These are phyloP conservation scores for Pichia sp. DNA, from an alignment of 1,139 yeast genomes.

Conservation along the genomic window DNA sequence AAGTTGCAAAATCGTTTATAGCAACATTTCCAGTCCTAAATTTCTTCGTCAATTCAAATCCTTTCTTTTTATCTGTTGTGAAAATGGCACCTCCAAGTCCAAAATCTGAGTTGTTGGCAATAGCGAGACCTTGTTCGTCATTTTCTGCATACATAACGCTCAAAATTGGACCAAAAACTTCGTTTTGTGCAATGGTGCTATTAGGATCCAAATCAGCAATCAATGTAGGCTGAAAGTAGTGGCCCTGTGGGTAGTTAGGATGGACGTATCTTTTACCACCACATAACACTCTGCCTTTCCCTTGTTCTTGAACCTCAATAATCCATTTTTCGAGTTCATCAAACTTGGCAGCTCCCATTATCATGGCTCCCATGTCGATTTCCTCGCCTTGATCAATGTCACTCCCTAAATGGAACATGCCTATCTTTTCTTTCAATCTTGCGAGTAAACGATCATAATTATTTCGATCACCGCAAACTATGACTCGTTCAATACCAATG, in stretches of 20 bases:
- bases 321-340: slow-evolving; percentile 61
- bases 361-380: slow-evolving; percentile 95
- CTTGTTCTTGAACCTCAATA: slow-evolving; percentile 67
- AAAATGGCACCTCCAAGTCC: slow-evolving; percentile 92
- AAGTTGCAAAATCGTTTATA: slow-evolving; percentile 94
- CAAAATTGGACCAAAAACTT: slow-evolving; percentile 89
- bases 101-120: slow-evolving; percentile 83
- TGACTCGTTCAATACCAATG: slow-evolving; percentile 92
- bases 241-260: slow-evolving; percentile 94
- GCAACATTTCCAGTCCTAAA: slow-evolving; percentile 88
- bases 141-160: slow-evolving; percentile 68
- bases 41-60: slow-evolving; percentile 59
- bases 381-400: slow-evolving; percentile 86
- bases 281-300: slow-evolving; percentile 63
- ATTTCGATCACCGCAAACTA: slow-evolving; percentile 49
- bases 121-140: slow-evolving; percentile 64
- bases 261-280: slow-evolving; percentile 82
- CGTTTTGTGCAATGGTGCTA: slow-evolving; percentile 81
- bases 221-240: slow-evolving; percentile 85
- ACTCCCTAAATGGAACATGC: slow-evolving; percentile 71
- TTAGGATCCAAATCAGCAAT: slow-evolving; percentile 72
- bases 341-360: slow-evolving; percentile 69
- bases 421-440: slow-evolving; percentile 55
- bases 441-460: slow-evolving; percentile 61
- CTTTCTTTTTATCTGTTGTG: slow-evolving; percentile 44